Evolutionary conservation across 164 flowering plant species (phyloP), one percentile per base, ranked within the genome.

Genomic region (Aristolochia californica): DNA sequence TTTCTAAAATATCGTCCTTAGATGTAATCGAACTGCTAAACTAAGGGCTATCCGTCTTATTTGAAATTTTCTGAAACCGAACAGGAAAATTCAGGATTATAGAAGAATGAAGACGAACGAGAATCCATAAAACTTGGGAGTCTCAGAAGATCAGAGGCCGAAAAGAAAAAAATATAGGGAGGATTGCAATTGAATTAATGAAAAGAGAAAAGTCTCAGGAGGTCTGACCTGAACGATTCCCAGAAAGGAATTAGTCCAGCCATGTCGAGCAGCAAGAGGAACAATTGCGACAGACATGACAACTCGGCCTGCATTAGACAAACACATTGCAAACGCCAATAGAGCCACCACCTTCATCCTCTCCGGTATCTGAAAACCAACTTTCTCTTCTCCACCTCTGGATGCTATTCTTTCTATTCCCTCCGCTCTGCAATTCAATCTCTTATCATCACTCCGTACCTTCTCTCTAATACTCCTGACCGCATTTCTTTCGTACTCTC

Each of bases 281-380:
- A 91, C 96, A 45, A 91, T 62, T 8, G 95, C 95, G 5, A 91
- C 98, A 9, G 96, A 88, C 98, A 91, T 91, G 8, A 91, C 98
- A 13, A 85, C 93, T 22, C 96, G 71, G 55, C 85, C 89, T 11
- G 98, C 98, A 75, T 85, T 91, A 57, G 91, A 88, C 22, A 91
- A 63, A 50, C 91, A 80, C 98, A 91, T 88, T 1, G 76, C 88
- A 13, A 74, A 67, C 8, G 95, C 98, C 72, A 78, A 54, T 53
- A 91, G 47, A 9, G 75, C 70, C 80, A 74, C 98, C 78, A 91
- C 98, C 77, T 84, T 84, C 48, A 80, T 59, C 67, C 98, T 79
- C 84, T 83, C 96, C 53, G 87, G 78, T 56, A 79, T 61, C 22
- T 20, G 30, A 5, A 71, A 16, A 13, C 40, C 52, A 34, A 34